Percentiles rank a stretch among this genome's conserved stretches.
Evolutionary conservation across 495 filamentous ascomycete species (phyloP).

Genomic region (Trichoderma gamsii): DNA sequence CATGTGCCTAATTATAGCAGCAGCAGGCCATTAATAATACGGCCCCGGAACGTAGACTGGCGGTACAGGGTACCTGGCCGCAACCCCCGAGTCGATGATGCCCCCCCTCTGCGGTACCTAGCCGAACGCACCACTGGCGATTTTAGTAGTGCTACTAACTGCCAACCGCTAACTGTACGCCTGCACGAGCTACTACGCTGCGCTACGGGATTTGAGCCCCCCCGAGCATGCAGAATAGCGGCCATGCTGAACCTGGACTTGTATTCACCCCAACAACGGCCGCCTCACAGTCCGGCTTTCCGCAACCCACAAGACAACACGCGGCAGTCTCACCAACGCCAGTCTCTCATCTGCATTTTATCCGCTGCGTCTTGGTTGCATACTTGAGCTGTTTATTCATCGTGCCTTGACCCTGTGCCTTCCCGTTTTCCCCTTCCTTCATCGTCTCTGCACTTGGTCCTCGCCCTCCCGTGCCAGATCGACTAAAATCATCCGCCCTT

Average conservation of each 20-base stretch:
- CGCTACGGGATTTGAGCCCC: too few relatives aligned
- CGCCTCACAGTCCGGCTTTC: neutral
- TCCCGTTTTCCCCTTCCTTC: neutral
- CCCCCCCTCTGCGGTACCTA: neutral
- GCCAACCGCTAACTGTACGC: neutral
- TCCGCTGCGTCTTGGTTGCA: neutral
- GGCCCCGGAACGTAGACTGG: neutral
- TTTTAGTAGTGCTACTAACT: neutral
- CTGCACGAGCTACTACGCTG: neutral
- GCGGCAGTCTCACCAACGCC: neutral
- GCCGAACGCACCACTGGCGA: too few relatives aligned
- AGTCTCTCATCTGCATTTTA: neutral
- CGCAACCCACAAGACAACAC: neutral
- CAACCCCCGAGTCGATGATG: neutral
- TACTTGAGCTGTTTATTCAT: neutral
- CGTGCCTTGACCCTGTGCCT: neutral
- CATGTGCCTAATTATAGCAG: neutral
- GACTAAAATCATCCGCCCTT: neutral
- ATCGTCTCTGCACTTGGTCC: neutral
- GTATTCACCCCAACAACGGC: too few relatives aligned
- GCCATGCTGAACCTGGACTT: too few relatives aligned
- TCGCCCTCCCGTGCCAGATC: neutral
- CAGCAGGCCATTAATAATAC: neutral
- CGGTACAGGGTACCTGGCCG: constrained; percentile 4
- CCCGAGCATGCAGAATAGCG: too few relatives aligned